These are phyloP conservation scores for Pyrenophora seminiperda DNA, from an alignment of 2,329 filamentous ascomycete genomes.

Conservation along the genomic window DNA sequence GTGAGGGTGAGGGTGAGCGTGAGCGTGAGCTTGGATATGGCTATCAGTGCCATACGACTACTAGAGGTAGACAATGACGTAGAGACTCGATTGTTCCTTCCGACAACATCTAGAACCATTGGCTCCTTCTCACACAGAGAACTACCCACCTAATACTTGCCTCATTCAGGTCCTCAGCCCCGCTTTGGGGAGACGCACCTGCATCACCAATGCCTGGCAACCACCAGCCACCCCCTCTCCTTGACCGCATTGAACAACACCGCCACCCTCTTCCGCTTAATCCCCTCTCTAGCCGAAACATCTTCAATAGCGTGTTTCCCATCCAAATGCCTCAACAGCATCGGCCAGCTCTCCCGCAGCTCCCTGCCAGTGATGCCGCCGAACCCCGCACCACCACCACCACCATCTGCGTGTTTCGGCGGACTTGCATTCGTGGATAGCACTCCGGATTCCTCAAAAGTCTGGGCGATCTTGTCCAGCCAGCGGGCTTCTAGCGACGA, in stretches of 20 bases:
- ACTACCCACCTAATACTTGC: no score
- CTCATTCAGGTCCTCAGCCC: no score
- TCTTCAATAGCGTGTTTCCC: slow-evolving; percentile 84
- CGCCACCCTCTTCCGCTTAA: slow-evolving; percentile 75
- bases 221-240: slow-evolving; percentile 64
- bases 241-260: slow-evolving; percentile 67
- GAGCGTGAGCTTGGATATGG: no score
- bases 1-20: no score
- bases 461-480: slow-evolving; percentile 53
- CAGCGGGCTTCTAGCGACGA: slow-evolving; percentile 78
- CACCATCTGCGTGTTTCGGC: slow-evolving; percentile 25
- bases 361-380: slow-evolving; percentile 31
- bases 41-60: no score
- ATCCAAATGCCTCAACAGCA: slow-evolving; percentile 85
- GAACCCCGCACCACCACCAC: no score
- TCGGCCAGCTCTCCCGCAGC: slow-evolving; percentile 70
- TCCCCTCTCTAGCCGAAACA: slow-evolving; percentile 80
- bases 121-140: no score
- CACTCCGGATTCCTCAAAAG: slow-evolving; percentile 48
- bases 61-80: no score
- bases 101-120: no score
- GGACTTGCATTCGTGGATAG: slow-evolving; percentile 29
- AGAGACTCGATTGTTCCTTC: no score
- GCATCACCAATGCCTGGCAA: slow-evolving; percentile 49
- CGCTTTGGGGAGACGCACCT: no score